These are phyloP conservation scores for Rutstroemia sp. DNA, from an alignment of 2,329 filamentous ascomycete species.

Conservation along the genomic window DNA sequence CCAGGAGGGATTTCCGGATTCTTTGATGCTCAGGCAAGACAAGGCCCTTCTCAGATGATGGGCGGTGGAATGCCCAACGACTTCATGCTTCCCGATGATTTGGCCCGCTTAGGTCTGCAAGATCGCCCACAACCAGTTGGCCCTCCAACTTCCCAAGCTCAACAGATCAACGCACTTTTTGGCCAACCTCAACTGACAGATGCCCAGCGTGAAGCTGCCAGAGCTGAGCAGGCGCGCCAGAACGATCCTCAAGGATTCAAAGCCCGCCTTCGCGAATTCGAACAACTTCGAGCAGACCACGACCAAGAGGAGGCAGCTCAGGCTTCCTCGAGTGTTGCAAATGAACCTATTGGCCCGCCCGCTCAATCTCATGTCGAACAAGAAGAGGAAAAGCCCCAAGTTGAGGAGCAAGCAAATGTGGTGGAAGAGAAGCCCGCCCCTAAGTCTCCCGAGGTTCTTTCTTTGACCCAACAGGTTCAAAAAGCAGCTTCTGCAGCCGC, in stretches of 20 bases:
- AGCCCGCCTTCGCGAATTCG: slow-evolving; percentile 70
- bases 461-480: slow-evolving; percentile 73
- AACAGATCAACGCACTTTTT: slow-evolving; percentile 26
- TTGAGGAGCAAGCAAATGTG: not conserved
- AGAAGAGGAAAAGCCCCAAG: slow-evolving; percentile 14
- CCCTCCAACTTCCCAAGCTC: slow-evolving; percentile 22
- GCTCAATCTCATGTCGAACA: slow-evolving; percentile 17
- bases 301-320: slow-evolving; percentile 43
- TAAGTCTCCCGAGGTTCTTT: slow-evolving; percentile 46
- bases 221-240: slow-evolving; percentile 55
- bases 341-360: slow-evolving; percentile 23
- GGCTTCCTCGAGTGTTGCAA: slow-evolving; percentile 28
- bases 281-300: slow-evolving; percentile 66
- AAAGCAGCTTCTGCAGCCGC: slow-evolving; percentile 46
- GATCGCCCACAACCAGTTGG: slow-evolving; percentile 22
- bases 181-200: slow-evolving; percentile 19
- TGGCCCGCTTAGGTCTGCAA: slow-evolving; percentile 58
- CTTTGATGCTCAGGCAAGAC: slow-evolving; percentile 51
- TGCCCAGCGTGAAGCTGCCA: slow-evolving; percentile 43
- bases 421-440: slow-evolving; percentile 15
- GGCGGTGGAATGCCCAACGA: slow-evolving; percentile 40
- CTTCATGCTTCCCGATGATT: slow-evolving; percentile 62
- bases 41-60: slow-evolving; percentile 33
- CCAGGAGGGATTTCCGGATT: slow-evolving; percentile 48
- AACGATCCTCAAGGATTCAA: slow-evolving; percentile 54